Percentiles rank a stretch among this genome's conserved stretches.
These are phyloP conservation scores for Lanzia echinophila DNA, from an alignment of 2,329 filamentous ascomycete species.

Conservation along the genomic window DNA sequence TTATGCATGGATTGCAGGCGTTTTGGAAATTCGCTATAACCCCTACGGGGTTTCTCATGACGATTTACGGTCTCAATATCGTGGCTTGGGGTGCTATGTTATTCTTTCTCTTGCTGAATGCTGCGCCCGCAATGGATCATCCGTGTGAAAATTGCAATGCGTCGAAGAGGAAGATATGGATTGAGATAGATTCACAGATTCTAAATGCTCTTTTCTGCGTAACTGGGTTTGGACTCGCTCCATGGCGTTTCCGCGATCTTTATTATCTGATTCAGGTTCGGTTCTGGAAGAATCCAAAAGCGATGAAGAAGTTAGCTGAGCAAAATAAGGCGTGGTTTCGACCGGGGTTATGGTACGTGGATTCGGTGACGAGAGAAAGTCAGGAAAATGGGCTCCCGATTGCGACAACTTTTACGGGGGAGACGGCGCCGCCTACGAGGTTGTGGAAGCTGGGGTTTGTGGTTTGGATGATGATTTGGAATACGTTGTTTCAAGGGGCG, in stretches of 20 bases:
- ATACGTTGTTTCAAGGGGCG: constrained; percentile 33
- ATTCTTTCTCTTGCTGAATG: constrained; percentile 75
- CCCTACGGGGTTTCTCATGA: constrained; percentile 67
- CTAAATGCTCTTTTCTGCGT: constrained; percentile 20
- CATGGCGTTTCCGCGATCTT: constrained; percentile 72
- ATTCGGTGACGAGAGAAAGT: constrained; percentile 40
- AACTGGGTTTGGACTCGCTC: constrained; percentile 45
- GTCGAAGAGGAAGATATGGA: constrained; percentile 69
- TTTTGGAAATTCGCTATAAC: constrained; percentile 69
- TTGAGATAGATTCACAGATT: constrained; percentile 50
- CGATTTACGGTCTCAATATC: constrained; percentile 72
- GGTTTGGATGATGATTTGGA: constrained; percentile 23
- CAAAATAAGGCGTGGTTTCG: constrained; percentile 71
- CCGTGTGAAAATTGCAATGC: constrained; percentile 61
- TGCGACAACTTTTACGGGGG: constrained; percentile 57
- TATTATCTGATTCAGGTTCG: constrained; percentile 64
- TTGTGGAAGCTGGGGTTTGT: constrained; percentile 68
- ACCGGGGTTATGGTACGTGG: constrained; percentile 53
- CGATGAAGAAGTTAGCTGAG: constrained; percentile 59
- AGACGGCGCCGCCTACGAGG: constrained; percentile 57
- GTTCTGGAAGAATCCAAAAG: constrained; percentile 41
- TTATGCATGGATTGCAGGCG: constrained; percentile 46
- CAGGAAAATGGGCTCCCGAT: constrained; percentile 46
- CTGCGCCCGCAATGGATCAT: constrained; percentile 63
- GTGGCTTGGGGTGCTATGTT: constrained; percentile 87